Conservation (phyloP, 2,329 filamentous ascomycete genomes). For the Thielaviopsis musarum region DNA sequence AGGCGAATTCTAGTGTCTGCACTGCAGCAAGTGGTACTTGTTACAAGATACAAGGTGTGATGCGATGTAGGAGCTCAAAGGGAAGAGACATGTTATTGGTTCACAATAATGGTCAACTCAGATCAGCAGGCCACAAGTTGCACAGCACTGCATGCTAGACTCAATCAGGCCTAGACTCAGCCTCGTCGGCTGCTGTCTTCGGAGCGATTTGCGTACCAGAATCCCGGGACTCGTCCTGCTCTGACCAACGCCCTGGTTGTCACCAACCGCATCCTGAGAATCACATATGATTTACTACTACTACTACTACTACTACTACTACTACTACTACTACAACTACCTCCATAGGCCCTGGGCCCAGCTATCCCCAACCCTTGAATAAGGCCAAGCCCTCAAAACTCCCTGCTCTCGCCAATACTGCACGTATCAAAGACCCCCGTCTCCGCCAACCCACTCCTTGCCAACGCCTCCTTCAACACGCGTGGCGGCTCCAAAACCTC, state of each 20-base stretch:
- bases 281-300: neutral
- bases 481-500: constrained; percentile 69
- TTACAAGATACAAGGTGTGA: neutral
- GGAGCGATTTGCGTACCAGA: neutral
- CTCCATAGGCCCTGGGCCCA: neutral
- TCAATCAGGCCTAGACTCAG: no score
- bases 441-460: constrained; percentile 47
- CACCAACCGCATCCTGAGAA: neutral
- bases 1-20: neutral
- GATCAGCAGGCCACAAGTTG: no score
- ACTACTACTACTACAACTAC: neutral
- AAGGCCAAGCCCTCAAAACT: constrained; percentile 33
- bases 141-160: no score
- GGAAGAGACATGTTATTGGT: no score
- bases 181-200: no score
- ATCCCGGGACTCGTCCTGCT: neutral
- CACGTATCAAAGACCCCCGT: constrained; percentile 66
- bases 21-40: neutral
- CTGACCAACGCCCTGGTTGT: neutral
- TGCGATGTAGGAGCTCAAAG: neutral
- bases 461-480: constrained; percentile 55
- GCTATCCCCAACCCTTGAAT: neutral
- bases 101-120: no score
- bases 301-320: no score
- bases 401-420: constrained; percentile 67